These are phyloP conservation scores for Podospora pseudopauciseta DNA, from an alignment of 495 filamentous ascomycete species.

Conservation along the genomic window DNA sequence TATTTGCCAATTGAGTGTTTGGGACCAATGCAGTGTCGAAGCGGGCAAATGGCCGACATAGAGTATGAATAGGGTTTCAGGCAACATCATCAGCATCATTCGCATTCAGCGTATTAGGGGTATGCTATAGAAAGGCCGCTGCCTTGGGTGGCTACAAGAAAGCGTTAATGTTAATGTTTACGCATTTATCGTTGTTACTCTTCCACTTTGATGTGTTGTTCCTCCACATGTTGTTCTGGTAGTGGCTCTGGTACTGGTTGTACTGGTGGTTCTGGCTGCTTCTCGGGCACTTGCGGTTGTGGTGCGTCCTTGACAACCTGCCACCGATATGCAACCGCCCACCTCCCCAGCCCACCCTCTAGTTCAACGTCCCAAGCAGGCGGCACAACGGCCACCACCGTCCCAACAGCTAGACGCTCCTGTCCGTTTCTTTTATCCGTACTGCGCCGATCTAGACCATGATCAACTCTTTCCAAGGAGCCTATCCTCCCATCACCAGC, in stretches of 20 bases:
- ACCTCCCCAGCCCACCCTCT: constrained; percentile 25
- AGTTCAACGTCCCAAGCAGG: constrained; percentile 46
- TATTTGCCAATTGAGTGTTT: constrained; percentile 14
- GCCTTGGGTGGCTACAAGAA: too few species aligned
- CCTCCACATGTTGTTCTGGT: not conserved
- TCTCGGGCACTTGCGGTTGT: not conserved
- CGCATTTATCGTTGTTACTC: not conserved
- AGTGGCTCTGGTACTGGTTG: too few species aligned
- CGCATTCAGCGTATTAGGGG: not conserved
- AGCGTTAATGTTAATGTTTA: constrained; percentile 1
- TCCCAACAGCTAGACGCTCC: constrained; percentile 26
- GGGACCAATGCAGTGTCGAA: not conserved
- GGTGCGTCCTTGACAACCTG: constrained; percentile 17
- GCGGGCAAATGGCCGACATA: not conserved
- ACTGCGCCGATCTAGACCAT: constrained; percentile 6
- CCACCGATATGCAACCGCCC: constrained; percentile 48
- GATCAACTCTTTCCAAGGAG: not conserved
- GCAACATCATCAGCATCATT: not conserved
- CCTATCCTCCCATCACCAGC: constrained; percentile 36
- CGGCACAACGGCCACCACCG: constrained; percentile 35
- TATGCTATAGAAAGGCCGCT: not conserved
- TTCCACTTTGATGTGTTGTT: not conserved
- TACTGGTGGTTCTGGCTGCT: not conserved
- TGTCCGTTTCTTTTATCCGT: constrained; percentile 1
- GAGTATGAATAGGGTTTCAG: not conserved